Evolutionary conservation across 2,329 filamentous ascomycete genomes (phyloP).

Genomic region (Scolecobasidium constrictum): DNA sequence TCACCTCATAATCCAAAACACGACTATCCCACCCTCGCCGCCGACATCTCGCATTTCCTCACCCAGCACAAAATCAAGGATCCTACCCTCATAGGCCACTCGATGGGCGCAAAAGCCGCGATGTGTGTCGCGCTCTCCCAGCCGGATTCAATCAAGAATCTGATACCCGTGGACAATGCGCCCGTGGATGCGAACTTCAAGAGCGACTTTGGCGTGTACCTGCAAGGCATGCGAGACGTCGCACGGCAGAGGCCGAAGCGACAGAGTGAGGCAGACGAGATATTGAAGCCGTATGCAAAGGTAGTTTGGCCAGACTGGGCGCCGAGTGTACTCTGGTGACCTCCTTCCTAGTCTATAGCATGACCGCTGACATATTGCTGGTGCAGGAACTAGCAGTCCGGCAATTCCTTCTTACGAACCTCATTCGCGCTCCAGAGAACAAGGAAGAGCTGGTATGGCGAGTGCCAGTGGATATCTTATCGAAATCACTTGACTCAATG

Average conservation of each 20-base stretch:
- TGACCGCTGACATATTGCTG: not conserved
- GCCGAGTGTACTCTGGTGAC: constrained; percentile 5
- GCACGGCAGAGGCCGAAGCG: constrained; percentile 56
- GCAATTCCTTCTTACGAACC: constrained; percentile 85
- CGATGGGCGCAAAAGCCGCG: constrained; percentile 91
- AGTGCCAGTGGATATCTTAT: constrained; percentile 65
- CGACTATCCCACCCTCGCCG: constrained; percentile 72
- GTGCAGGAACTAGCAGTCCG: constrained; percentile 59
- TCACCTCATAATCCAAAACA: constrained; percentile 68
- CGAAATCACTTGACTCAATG: constrained; percentile 57
- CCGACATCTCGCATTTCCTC: constrained; percentile 74
- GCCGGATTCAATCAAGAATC: constrained; percentile 54
- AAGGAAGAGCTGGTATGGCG: constrained; percentile 58
- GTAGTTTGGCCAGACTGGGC: constrained; percentile 27
- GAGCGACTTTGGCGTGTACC: constrained; percentile 67
- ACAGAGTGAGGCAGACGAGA: constrained; percentile 68
- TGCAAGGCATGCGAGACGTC: constrained; percentile 74
- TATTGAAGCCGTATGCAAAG: constrained; percentile 63
- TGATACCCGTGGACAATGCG: constrained; percentile 86
- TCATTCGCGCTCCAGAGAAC: constrained; percentile 41
- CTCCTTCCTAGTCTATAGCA: not conserved
- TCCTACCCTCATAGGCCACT: constrained; percentile 79
- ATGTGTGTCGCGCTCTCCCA: constrained; percentile 73
- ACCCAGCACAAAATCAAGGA: constrained; percentile 55
- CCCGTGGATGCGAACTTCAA: constrained; percentile 70